Base-by-base conservation (phyloP, 2,329 filamentous ascomycete genomes). In the Penicillium sp. region DNA sequence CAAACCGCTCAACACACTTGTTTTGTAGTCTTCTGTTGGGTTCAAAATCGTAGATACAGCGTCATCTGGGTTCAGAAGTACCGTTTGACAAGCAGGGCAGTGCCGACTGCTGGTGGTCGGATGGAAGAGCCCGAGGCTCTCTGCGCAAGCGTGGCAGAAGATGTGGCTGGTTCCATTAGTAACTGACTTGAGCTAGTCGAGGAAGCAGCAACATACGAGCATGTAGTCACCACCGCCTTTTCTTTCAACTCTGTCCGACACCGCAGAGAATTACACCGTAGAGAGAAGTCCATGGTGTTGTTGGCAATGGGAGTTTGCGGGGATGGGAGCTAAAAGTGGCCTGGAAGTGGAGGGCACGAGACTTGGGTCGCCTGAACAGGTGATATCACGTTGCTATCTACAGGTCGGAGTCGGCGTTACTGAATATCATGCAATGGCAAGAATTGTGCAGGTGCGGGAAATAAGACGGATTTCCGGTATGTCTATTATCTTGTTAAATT, bases 11-110 rank as follows among this genome's bases (percentile, higher is more conserved):
- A 96, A 75, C 0, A 95, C 81, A 52, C 85, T 91, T 0, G 88
- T 89, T 69, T 95, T 95, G 75, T 93, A 95, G 57, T 95, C 89
- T 62, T 96, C 91, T 0, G 83, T 84, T 0, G 89, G 89, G 52
- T 85, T 87, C 34, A 96, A 76, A 27, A 83, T 79, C 1, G 85
- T 80, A 16, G 85, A 76, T 9, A 87, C 82, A 3, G 84, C 87
- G 72, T 95, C 89, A 59, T 95, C 87, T 0, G 82, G 82, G 54
- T 85, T 87, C 7, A 75, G 72, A 2, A 96, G 78, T 8, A 77
- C 76, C 2, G 82, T 79, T 29, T 81, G 75, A 64, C 92, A 97
- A 22, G 87, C 88, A 46, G 89, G 91, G 64, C 91, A 97, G 1
- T 72, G 72, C 35, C 79, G 76, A 50, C 78, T 72, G 27, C 77